Percentiles rank a stretch among this genome's conserved stretches.
These are phyloP conservation scores for Laburnicola sp. DNA, from an alignment of 2,329 filamentous ascomycete species.

Conservation along the genomic window DNA sequence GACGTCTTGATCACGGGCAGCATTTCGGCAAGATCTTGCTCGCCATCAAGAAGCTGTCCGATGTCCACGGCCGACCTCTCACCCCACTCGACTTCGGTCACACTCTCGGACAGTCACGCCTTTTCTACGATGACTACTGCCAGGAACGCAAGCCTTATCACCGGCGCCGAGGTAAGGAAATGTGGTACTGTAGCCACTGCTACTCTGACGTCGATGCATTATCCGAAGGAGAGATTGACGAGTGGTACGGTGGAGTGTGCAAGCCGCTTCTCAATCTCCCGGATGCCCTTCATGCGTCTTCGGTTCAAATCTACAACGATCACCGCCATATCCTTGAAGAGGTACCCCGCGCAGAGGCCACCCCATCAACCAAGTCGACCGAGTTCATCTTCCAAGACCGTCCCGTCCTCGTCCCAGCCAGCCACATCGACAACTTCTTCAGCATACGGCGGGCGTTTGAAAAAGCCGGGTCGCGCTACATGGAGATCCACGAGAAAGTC, in stretches of 20 bases:
- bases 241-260: constrained; percentile 41
- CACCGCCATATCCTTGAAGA: constrained; percentile 31
- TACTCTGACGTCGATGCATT: constrained; percentile 18
- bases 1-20: constrained; percentile 42
- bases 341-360: constrained; percentile 30
- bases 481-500: constrained; percentile 37
- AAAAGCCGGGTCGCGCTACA: constrained; percentile 27
- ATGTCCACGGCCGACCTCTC: constrained; percentile 30
- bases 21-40: constrained; percentile 48
- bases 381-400: constrained; percentile 45
- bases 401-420: constrained; percentile 36
- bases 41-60: constrained; percentile 42
- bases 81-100: constrained; percentile 40
- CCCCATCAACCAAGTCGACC: constrained; percentile 38
- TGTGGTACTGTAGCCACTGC: constrained; percentile 35
- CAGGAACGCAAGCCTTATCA: constrained; percentile 5
- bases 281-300: constrained; percentile 15
- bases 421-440: constrained; percentile 32
- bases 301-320: constrained; percentile 38
- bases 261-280: constrained; percentile 31
- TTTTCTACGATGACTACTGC: constrained; percentile 17
- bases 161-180: constrained; percentile 10
- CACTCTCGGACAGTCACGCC: constrained; percentile 3
- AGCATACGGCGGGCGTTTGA: constrained; percentile 38
- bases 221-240: constrained; percentile 28